A percentile compares a stretch with the other conserved stretches of the same genome.
These are phyloP conservation scores for Botrytis cinerea DNA, from an alignment of 2,329 filamentous ascomycete species.

Conservation along the genomic window DNA sequence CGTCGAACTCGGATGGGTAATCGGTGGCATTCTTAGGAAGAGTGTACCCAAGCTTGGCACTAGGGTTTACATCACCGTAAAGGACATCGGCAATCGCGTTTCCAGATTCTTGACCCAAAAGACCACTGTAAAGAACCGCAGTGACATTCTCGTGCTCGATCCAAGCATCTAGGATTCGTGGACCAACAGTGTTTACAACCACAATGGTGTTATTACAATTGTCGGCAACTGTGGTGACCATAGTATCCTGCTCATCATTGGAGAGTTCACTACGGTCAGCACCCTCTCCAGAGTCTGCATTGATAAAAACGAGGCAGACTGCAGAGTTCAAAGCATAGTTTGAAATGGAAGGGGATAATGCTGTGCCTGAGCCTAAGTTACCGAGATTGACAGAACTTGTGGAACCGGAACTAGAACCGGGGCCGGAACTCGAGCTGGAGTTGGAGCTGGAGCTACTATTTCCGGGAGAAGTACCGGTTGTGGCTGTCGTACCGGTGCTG, in stretches of 20 bases:
- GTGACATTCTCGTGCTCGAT: conserved; percentile 61
- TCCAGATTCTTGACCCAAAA: conserved; percentile 57
- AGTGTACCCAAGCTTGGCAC: neutral
- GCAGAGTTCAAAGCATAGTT: neutral
- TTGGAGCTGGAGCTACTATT: neutral
- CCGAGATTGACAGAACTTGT: neutral
- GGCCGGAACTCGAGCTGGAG: neutral
- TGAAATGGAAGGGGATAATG: neutral
- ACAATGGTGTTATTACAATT: conserved; percentile 63
- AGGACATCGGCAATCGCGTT: neutral
- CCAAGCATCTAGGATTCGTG: conserved; percentile 59
- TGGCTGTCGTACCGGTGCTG: no score
- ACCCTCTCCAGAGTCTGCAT: neutral
- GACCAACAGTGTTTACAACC: conserved; percentile 63
- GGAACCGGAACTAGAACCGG: neutral
- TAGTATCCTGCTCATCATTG: conserved; percentile 29
- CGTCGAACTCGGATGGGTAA: neutral
- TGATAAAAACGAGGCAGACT: neutral
- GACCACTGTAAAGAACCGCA: conserved; percentile 61
- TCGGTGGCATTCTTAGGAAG: neutral
- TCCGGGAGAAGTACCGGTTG: no score
- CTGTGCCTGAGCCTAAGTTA: neutral
- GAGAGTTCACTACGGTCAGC: neutral
- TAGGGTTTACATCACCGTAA: neutral
- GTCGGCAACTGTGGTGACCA: conserved; percentile 55